These are phyloP conservation scores for Fusarium austroafricanum DNA, from an alignment of 2,329 filamentous ascomycete species.

Conservation along the genomic window DNA sequence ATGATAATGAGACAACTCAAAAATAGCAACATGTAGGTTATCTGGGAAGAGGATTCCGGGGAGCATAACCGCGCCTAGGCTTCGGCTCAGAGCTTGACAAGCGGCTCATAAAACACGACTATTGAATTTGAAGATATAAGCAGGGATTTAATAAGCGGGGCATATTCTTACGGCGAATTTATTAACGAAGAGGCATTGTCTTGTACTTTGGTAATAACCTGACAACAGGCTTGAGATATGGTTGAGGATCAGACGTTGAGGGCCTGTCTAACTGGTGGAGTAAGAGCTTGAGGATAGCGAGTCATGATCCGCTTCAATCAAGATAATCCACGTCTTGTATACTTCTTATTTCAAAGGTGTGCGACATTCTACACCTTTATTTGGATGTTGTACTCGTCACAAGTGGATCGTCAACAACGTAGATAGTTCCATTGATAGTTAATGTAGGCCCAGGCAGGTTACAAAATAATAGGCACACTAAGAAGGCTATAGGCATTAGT, in stretches of 20 bases:
- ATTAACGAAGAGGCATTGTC: no score
- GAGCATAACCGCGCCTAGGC: slow-evolving; percentile 15
- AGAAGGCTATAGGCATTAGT: no score
- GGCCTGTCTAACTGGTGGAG: neutral
- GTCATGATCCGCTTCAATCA: neutral
- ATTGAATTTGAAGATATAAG: neutral
- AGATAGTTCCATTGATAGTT: slow-evolving; percentile 2
- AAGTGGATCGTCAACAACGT: slow-evolving; percentile 33
- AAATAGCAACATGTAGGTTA: slow-evolving; percentile 33
- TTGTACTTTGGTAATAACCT: neutral
- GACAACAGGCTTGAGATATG: neutral
- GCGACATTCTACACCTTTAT: slow-evolving; percentile 16
- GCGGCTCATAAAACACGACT: neutral
- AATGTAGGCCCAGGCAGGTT: no score
- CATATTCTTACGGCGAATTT: neutral
- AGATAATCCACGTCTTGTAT: neutral
- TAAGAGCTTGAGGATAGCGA: neutral
- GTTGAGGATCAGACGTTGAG: neutral
- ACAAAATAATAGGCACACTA: no score
- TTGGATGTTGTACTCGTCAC: slow-evolving; percentile 23
- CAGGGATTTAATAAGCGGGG: neutral
- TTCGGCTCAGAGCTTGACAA: slow-evolving; percentile 4
- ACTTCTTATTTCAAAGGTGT: neutral
- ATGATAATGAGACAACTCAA: slow-evolving; percentile 17
- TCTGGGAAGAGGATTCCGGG: slow-evolving; percentile 12